phyloP scores from a whole-genome alignment of 768 basidiomycete genomes.

The Trametes punicea region DNA sequence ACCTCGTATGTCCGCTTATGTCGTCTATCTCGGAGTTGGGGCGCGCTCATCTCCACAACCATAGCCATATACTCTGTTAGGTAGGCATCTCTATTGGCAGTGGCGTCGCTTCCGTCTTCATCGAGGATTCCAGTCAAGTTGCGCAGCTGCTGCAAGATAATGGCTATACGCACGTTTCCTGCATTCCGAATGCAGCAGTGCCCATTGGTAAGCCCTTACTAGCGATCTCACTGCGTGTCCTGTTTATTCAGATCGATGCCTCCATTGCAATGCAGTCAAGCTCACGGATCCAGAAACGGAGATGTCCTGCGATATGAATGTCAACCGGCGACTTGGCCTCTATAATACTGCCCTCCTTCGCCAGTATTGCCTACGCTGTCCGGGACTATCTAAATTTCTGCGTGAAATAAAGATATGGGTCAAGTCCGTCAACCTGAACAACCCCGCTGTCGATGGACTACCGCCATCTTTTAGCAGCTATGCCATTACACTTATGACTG shows the following conservation, averaged over 20 bases:
- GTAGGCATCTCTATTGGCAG: conserved; percentile 18
- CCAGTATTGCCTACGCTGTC: conserved; percentile 46
- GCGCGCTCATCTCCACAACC: neutral
- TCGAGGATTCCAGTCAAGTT: conserved; percentile 26
- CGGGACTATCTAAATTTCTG: conserved; percentile 43
- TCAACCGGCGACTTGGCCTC: conserved; percentile 59
- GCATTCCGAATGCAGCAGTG: conserved; percentile 31
- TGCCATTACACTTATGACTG: conserved; percentile 56
- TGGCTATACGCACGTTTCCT: conserved; percentile 33
- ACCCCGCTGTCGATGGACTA: conserved; percentile 30
- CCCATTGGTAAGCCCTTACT: conserved; percentile 35
- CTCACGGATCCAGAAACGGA: conserved; percentile 42
- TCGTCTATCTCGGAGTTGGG: neutral
- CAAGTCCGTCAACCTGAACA: conserved; percentile 48
- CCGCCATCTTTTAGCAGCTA: conserved; percentile 57
- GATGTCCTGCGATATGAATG: conserved; percentile 52
- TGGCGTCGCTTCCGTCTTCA: neutral
- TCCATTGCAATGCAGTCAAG: conserved; percentile 42
- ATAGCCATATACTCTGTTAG: conserved; percentile 33
- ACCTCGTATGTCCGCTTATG: conserved; percentile 27
- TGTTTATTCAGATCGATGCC: neutral
- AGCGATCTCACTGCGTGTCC: neutral
- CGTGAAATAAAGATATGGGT: conserved; percentile 59
- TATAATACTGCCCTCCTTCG: conserved; percentile 49
- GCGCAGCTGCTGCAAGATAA: conserved; percentile 27